Percentiles rank a stretch among this genome's conserved stretches.
Evolutionary conservation across 2,329 filamentous ascomycete genomes (phyloP).

Genomic region (Ophiognomonia clavigignenti-juglandacearum): DNA sequence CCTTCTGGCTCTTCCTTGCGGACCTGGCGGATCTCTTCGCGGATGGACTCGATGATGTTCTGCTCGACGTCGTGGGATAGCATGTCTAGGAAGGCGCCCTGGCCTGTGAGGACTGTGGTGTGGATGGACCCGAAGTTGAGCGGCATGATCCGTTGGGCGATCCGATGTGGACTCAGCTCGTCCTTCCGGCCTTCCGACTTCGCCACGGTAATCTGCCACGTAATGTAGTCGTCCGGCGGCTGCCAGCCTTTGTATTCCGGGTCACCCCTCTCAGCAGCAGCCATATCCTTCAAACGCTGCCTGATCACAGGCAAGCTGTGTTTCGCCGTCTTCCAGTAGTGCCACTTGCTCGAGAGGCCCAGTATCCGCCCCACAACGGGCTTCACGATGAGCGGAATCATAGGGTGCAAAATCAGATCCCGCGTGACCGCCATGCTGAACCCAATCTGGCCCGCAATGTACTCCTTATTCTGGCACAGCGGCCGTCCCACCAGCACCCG

Average conservation of each 20-base stretch:
- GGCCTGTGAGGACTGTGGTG: conserved; percentile 49
- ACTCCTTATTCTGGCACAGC: conserved; percentile 36
- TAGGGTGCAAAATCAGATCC: conserved; percentile 38
- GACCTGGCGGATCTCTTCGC: conserved; percentile 35
- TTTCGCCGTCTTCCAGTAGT: conserved; percentile 38
- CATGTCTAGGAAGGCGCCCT: conserved; percentile 42
- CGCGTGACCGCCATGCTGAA: conserved; percentile 47
- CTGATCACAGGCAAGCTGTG: conserved; percentile 43
- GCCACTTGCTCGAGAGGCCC: conserved; percentile 39
- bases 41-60: conserved; percentile 32
- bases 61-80: conserved; percentile 32
- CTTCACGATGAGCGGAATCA: conserved; percentile 43
- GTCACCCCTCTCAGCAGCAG: conserved; percentile 34
- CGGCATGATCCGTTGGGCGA: conserved; percentile 48
- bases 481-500: conserved; percentile 35
- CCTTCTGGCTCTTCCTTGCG: conserved; percentile 27
- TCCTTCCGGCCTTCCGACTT: conserved; percentile 33
- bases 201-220: conserved; percentile 51
- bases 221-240: conserved; percentile 52
- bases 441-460: conserved; percentile 40
- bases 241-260: conserved; percentile 34
- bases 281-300: conserved; percentile 42
- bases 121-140: conserved; percentile 57
- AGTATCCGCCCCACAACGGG: conserved; percentile 43
- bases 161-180: conserved; percentile 41